Evolutionary conservation across 1,284 basidiomycete species (phyloP).

Genomic region (Apiotrichum montevideense): DNA sequence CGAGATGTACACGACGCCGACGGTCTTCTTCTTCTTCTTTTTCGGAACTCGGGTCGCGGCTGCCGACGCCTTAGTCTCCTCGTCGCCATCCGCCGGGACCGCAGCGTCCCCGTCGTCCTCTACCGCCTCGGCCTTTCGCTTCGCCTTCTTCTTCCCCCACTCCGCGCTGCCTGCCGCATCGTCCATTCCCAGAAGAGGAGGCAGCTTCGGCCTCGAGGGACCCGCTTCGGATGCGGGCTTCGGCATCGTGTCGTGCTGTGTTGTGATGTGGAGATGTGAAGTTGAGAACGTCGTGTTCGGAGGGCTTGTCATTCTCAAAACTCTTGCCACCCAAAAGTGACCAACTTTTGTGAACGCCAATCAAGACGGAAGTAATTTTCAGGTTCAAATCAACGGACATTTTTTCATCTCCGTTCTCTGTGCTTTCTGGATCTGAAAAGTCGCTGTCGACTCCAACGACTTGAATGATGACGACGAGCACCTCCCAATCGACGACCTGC

Average conservation of each 20-base stretch:
- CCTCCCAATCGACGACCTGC: not conserved
- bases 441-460: not conserved
- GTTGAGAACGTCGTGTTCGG: no score
- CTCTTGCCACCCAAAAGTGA: not conserved
- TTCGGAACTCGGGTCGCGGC: slow-evolving; percentile 1
- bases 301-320: no score
- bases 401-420: not conserved
- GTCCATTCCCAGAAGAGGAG: not conserved
- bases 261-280: no score
- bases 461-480: not conserved
- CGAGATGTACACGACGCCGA: slow-evolving; percentile 90
- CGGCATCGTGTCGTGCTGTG: not conserved
- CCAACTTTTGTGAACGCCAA: not conserved
- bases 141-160: not conserved
- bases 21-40: slow-evolving; percentile 31
- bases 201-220: not conserved
- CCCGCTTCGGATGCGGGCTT: not conserved
- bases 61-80: not conserved
- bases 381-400: not conserved
- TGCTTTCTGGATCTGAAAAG: no score
- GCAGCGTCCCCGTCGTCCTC: not conserved
- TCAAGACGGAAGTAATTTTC: not conserved
- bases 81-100: not conserved
- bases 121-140: not conserved
- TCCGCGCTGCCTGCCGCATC: not conserved